Conservation (phyloP, 176 grass and related monocot species). For the Avena insularis region DNA sequence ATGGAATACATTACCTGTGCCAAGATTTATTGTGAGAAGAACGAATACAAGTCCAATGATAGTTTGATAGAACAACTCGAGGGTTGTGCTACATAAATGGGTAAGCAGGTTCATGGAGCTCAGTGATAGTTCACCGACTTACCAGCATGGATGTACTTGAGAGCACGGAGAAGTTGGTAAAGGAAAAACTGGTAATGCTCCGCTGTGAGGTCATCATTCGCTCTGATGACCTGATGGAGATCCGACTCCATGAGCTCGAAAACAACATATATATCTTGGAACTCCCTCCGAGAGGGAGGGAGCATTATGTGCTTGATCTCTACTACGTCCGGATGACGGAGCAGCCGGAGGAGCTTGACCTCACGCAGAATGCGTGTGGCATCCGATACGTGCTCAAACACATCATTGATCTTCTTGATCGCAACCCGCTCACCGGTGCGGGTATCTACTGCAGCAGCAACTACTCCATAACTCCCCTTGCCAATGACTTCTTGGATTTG, state of each 20-base stretch:
- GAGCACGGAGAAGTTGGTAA: constrained; percentile 87
- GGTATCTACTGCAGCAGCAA: constrained; percentile 83
- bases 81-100: neutral
- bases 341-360: constrained; percentile 86
- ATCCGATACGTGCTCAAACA: constrained; percentile 95
- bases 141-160: constrained; percentile 98
- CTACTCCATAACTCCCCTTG: constrained; percentile 93
- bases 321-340: constrained; percentile 87
- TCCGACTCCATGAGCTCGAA: constrained; percentile 95
- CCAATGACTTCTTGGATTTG: constrained; percentile 94
- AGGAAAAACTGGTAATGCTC: constrained; percentile 93
- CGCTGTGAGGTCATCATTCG: constrained; percentile 87
- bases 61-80: constrained; percentile 6
- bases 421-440: constrained; percentile 80
- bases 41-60: constrained; percentile 15
- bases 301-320: constrained; percentile 99
- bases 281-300: constrained; percentile 88
- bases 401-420: constrained; percentile 99
- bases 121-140: neutral
- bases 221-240: constrained; percentile 94
- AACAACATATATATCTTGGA: constrained; percentile 88
- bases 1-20: constrained; percentile 96
- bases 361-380: constrained; percentile 86
- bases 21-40: constrained; percentile 44
- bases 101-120: constrained; percentile 8